These are phyloP conservation scores for Boletellus deceptivus DNA, from an alignment of 1,284 basidiomycete genomes.

Conservation along the genomic window DNA sequence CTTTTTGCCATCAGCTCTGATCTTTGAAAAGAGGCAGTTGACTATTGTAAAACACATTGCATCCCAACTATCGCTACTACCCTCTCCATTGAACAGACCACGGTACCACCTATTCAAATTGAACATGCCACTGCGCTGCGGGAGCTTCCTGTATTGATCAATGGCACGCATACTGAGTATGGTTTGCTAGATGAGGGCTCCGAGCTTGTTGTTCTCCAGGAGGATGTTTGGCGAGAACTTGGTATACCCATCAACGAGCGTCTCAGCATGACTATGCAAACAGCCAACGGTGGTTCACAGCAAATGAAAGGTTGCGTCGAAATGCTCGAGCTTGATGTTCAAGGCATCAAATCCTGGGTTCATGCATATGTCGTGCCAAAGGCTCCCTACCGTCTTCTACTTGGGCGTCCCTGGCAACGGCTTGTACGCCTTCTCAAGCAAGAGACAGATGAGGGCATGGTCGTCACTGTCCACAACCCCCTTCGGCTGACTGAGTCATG, in stretches of 20 bases:
- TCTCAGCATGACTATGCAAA: constrained; percentile 17
- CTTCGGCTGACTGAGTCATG: background rate
- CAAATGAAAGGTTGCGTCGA: constrained; percentile 7
- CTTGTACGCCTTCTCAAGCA: constrained; percentile 1
- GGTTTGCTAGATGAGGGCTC: constrained; percentile 9
- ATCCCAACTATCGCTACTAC: background rate
- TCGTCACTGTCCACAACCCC: constrained; percentile 9
- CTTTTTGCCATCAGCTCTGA: constrained; percentile 16
- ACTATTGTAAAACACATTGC: constrained; percentile 2
- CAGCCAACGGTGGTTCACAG: constrained; percentile 15
- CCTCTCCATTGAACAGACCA: background rate
- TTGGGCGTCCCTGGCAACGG: constrained; percentile 21
- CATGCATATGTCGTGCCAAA: constrained; percentile 22
- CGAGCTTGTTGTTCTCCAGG: constrained; percentile 5
- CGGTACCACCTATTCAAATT: background rate
- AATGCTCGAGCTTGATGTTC: constrained; percentile 15
- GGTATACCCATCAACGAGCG: background rate
- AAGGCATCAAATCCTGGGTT: constrained; percentile 16
- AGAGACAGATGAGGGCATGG: background rate
- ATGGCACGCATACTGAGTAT: background rate
- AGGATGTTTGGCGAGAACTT: background rate
- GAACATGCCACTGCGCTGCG: constrained; percentile 1
- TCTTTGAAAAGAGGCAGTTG: constrained; percentile 10
- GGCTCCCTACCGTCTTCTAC: constrained; percentile 15
- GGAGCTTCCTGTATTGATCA: background rate